phyloP scores from a whole-genome alignment of 495 filamentous ascomycete genomes.

The Penicillium argentinense region DNA sequence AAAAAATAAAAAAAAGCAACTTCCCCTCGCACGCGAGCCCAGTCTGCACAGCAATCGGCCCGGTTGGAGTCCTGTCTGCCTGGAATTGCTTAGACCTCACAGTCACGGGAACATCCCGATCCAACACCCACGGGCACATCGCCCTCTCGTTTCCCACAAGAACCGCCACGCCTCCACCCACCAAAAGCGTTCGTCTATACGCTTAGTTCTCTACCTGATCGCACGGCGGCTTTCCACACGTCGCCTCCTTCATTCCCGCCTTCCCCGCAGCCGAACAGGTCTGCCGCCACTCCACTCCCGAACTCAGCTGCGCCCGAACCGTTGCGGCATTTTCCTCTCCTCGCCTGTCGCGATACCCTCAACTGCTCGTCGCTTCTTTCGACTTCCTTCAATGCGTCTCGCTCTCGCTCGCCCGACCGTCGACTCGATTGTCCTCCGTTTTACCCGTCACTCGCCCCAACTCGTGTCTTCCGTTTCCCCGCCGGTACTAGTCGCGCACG shows the following conservation, averaged over 20 bases:
- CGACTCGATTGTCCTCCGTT: conserved; percentile 29
- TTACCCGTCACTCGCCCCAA: conserved; percentile 23
- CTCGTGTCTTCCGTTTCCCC: conserved; percentile 17
- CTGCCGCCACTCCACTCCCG: conserved; percentile 24
- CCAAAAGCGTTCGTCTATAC: too few species aligned
- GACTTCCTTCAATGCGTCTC: conserved; percentile 28
- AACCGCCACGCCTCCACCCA: too few species aligned
- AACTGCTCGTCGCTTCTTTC: background rate
- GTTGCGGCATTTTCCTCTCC: conserved; percentile 28
- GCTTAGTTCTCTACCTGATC: too few species aligned
- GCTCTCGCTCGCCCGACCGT: conserved; percentile 11
- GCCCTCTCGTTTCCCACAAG: too few species aligned
- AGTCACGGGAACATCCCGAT: conserved; percentile 34
- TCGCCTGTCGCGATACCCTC: conserved; percentile 14
- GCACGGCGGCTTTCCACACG: too few species aligned
- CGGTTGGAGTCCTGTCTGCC: conserved; percentile 20
- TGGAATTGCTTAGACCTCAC: conserved; percentile 16
- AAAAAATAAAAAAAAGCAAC: background rate
- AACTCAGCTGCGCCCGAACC: conserved; percentile 23
- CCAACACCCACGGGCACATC: too few species aligned
- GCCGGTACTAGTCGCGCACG: conserved; percentile 24
- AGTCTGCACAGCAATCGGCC: conserved; percentile 18
- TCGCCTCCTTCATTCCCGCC: conserved; percentile 8
- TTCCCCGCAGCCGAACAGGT: conserved; percentile 29
- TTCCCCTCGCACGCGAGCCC: background rate